Conservation (phyloP, 345 rosid genomes). For the Jatropha curcas region DNA sequence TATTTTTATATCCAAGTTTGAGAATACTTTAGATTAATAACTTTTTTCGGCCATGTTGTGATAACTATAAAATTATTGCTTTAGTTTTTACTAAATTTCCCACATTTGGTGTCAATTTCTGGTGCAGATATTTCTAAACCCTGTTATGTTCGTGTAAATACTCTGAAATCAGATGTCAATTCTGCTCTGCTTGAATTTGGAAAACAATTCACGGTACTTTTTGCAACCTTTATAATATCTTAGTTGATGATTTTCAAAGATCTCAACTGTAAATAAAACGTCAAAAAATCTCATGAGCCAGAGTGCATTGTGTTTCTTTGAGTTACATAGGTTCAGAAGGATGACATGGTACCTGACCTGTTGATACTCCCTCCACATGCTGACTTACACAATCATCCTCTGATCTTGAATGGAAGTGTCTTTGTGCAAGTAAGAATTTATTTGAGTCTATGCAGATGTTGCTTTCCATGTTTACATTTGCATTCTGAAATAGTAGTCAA, state of each 20-base stretch:
- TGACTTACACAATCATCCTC: slow-evolving; percentile 83
- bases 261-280: not conserved
- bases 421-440: slow-evolving; percentile 64
- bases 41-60: not conserved
- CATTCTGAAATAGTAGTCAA: not conserved
- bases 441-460: not conserved
- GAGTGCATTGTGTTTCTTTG: slow-evolving; percentile 11
- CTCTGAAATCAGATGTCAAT: slow-evolving; percentile 68
- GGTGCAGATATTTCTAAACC: slow-evolving; percentile 64
- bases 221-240: slow-evolving; percentile 11
- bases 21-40: not conserved
- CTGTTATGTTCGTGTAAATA: slow-evolving; percentile 84
- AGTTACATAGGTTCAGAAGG: slow-evolving; percentile 63
- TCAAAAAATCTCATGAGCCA: not conserved
- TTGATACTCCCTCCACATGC: slow-evolving; percentile 72
- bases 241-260: slow-evolving; percentile 14
- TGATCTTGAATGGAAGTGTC: slow-evolving; percentile 68
- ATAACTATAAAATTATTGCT: not conserved
- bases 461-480: not conserved
- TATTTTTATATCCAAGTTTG: not conserved
- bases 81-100: not conserved
- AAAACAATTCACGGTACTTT: slow-evolving; percentile 54
- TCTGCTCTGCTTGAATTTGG: slow-evolving; percentile 61
- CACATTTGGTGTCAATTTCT: slow-evolving; percentile 18
- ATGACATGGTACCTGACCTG: slow-evolving; percentile 69